Evolutionary conservation across 2,329 filamentous ascomycete species (phyloP), one percentile per base, ranked within the genome.

Genomic region (Apiospora saccharicola): DNA sequence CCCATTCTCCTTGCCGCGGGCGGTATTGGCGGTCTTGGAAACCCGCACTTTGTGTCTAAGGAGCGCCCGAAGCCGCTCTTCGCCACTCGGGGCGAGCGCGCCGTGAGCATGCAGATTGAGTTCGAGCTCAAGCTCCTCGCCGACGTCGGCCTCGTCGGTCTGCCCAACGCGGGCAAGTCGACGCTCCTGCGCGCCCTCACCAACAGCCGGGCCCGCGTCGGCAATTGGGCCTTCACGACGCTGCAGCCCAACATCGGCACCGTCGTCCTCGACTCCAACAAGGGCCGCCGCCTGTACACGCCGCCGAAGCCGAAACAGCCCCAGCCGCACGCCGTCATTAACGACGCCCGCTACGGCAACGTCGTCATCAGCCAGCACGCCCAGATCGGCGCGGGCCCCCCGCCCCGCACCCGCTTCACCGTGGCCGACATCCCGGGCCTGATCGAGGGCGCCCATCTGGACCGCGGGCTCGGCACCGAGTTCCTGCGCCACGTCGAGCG

Each of bases 191-290:
- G 96, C 24, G 92, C 95, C 3, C 85, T 99, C 77, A 97, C 92
- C 77, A 95, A 95, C 81, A 97, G 94, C 80, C 92, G 95, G 73
- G 94, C 96, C 1, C 90, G 96, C 51, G 91, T 99, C 43, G 96
- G 96, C 53, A 92, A 93, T 80, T 99, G 96, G 96, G 96, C 95
- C 13, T 99, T 99, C 81, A 99, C 96, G 3, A 99, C 96, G 0
- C 87, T 99, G 12, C 92, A 95, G 76, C 96, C 96, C 3, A 98
- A 97, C 77, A 97, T 99, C 71, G 96, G 96, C 69, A 99, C 96
- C 0, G 94, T 99, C 8, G 92, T 98, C 19, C 89, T 99, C 14
- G 96, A 99, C 81, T 90, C 95, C 80, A 90, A 96, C 84, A 91
- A 91, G 72, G 94, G 95, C 2, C 90, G 94, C 0, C 94, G 95